These are phyloP conservation scores for Arachnomyces sp. DNA, from an alignment of 2,329 filamentous ascomycete species.

Conservation along the genomic window DNA sequence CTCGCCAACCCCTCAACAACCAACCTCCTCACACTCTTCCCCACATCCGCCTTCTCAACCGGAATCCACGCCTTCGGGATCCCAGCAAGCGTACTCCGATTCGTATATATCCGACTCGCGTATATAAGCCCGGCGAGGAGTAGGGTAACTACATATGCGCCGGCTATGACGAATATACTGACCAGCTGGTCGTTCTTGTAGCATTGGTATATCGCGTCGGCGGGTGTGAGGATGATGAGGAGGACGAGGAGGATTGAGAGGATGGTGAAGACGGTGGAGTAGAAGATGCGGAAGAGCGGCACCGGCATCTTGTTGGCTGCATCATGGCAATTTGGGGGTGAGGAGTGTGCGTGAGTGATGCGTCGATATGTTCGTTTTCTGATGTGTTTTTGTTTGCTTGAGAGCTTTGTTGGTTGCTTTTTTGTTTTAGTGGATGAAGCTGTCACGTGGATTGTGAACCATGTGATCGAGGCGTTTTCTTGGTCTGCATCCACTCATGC, in stretches of 20 bases:
- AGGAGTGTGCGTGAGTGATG: conserved; percentile 3
- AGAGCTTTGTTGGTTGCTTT: too few species aligned
- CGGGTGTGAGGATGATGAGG: conserved; percentile 71
- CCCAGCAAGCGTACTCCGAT: conserved; percentile 64
- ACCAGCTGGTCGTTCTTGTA: conserved; percentile 57
- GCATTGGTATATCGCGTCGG: conserved; percentile 72
- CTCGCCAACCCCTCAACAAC: conserved; percentile 63
- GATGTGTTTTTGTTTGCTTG: conserved; percentile 4
- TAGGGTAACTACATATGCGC: conserved; percentile 65
- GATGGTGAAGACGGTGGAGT: conserved; percentile 67
- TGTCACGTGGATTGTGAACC: too few species aligned
- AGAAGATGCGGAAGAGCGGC: conserved; percentile 66
- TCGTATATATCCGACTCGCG: conserved; percentile 75
- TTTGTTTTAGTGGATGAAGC: too few species aligned
- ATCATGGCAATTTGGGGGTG: conserved; percentile 13
- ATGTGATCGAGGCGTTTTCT: too few species aligned
- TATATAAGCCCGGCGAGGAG: conserved; percentile 68
- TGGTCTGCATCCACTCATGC: too few species aligned
- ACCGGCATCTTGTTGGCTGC: conserved; percentile 22
- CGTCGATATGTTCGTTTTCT: conserved; percentile 7
- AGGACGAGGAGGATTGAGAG: conserved; percentile 64
- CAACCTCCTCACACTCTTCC: conserved; percentile 63
- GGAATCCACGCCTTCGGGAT: conserved; percentile 86
- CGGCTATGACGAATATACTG: conserved; percentile 74
- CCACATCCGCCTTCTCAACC: conserved; percentile 75